Evolutionary conservation across 2,329 filamentous ascomycete species (phyloP), one percentile per base, ranked within the genome.

Genomic region (Phialophora chinensis): DNA sequence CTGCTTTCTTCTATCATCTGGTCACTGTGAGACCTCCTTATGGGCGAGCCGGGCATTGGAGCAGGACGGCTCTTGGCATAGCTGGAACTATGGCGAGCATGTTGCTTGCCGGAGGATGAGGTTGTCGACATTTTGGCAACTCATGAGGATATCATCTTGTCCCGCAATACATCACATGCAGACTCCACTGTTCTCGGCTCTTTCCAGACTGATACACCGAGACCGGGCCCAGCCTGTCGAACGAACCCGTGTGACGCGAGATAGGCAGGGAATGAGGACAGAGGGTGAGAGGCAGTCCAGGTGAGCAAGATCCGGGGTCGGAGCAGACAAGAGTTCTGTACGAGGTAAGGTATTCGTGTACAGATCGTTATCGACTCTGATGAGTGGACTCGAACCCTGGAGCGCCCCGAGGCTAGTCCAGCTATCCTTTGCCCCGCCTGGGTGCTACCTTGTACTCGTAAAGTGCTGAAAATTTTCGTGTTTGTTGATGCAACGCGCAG

Each of bases 21-120:
- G 14, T 70, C 68, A 62, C 63, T 62, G n/a, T 70, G 65, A 47
- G 68, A 65, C n/a, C 27, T 63, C 47, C 63, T 70, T 20, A 62
- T 64, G 4, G 68, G 66, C 53, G 68, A 70, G 35, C 35, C 61
- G 29, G 68, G 61, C 63, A 68, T 66, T 23, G 63, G 56, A 50
- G 60, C 60, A 20, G 53, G 63, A 25, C 62, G 62, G 44, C 55
- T 35, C 53, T 66, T 70, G 12, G 66, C 61, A 31, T 66, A 60
- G 58, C 60, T 64, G 10, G 66, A 66, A 54, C 63, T 68, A 56
- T 66, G 68, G 58, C 68, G 68, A 33, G 68, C 63, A 63, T 67
- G 65, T 54, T 70, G 68, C 57, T 65, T 66, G 56, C 63, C 63
- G 23, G 63, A 27, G 29, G 47, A 29, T 27, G 20, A 60, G 38